phyloP scores from a whole-genome alignment of 192 early-diverging fungal genomes.

The Dissophora ornata region DNA sequence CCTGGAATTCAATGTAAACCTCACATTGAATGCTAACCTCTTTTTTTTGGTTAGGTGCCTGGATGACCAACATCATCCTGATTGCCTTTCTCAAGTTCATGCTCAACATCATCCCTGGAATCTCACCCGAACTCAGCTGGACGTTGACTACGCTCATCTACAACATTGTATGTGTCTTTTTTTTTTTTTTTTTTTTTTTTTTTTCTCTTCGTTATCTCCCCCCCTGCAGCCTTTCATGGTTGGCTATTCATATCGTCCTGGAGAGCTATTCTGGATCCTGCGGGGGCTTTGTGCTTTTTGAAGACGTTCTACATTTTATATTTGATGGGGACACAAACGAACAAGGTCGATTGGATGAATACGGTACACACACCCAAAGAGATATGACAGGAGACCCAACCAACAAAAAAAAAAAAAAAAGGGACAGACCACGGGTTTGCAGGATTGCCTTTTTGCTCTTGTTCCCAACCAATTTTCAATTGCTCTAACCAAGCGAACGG shows the following conservation, averaged over 20 bases:
- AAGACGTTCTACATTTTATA: neutral
- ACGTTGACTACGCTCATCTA: slow-evolving; percentile 94
- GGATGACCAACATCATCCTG: slow-evolving; percentile 89
- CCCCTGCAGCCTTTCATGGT: too few relatives aligned
- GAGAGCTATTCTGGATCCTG: too few relatives aligned
- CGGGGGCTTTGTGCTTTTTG: neutral
- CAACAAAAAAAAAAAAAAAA: neutral
- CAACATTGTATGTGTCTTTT: slow-evolving; percentile 74
- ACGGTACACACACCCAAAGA: too few relatives aligned
- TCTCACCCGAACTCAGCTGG: slow-evolving; percentile 94
- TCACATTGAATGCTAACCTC: too few relatives aligned
- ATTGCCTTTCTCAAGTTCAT: slow-evolving; percentile 81
- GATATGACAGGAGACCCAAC: neutral
- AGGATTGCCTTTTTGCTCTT: neutral
- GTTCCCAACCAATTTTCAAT: neutral
- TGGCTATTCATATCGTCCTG: too few relatives aligned
- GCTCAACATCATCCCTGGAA: slow-evolving; percentile 88
- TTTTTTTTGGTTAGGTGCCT: slow-evolving; percentile 76
- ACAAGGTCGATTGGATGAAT: too few relatives aligned
- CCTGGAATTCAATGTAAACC: too few relatives aligned
- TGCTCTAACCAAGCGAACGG: too few relatives aligned
- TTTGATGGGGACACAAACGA: slow-evolving; percentile 9
- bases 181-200: slow-evolving; percentile 1
- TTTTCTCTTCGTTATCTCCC: too few relatives aligned
- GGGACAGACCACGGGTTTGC: too few relatives aligned